phyloP scores from a whole-genome alignment of 2,329 filamentous ascomycete genomes.

The Sporothrix brasiliensis region DNA sequence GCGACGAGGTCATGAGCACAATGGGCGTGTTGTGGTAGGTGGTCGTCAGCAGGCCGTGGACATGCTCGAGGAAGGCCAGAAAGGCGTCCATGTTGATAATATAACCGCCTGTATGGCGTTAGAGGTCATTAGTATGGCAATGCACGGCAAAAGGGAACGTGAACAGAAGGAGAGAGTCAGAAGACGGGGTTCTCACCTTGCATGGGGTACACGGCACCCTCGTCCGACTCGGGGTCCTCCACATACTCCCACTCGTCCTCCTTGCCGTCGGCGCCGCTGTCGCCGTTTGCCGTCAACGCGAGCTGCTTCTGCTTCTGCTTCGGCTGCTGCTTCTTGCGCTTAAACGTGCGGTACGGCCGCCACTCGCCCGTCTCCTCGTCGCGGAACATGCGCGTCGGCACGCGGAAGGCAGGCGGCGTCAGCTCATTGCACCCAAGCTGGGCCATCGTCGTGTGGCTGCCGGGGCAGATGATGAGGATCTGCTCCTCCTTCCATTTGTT shows the following conservation, averaged over 20 bases:
- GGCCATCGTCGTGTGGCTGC: constrained; percentile 86
- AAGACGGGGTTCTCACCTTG: constrained; percentile 26
- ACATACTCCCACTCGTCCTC: constrained; percentile 72
- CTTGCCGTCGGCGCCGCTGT: constrained; percentile 48
- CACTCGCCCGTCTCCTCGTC: constrained; percentile 77
- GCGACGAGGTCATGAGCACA: constrained; percentile 83
- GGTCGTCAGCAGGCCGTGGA: constrained; percentile 85
- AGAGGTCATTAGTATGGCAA: not conserved
- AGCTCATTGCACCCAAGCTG: constrained; percentile 90
- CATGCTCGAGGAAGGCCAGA: constrained; percentile 88
- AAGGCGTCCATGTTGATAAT: constrained; percentile 93
- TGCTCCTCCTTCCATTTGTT: constrained; percentile 67
- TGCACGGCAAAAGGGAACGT: constrained; percentile 24
- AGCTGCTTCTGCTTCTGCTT: constrained; percentile 47
- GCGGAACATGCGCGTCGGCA: constrained; percentile 93
- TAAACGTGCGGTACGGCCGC: constrained; percentile 75
- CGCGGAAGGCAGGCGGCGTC: constrained; percentile 81
- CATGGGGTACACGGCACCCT: constrained; percentile 89
- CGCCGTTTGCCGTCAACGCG: constrained; percentile 28
- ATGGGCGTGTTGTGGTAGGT: constrained; percentile 97
- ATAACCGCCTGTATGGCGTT: constrained; percentile 61
- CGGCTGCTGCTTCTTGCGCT: constrained; percentile 55
- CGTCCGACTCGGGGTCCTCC: constrained; percentile 83
- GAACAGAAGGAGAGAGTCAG: not conserved
- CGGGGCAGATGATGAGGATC: constrained; percentile 73